Percentiles rank a stretch among this genome's conserved stretches.
These are phyloP conservation scores for Echium plantagineum DNA, from an alignment of 257 asterid species.

Conservation along the genomic window DNA sequence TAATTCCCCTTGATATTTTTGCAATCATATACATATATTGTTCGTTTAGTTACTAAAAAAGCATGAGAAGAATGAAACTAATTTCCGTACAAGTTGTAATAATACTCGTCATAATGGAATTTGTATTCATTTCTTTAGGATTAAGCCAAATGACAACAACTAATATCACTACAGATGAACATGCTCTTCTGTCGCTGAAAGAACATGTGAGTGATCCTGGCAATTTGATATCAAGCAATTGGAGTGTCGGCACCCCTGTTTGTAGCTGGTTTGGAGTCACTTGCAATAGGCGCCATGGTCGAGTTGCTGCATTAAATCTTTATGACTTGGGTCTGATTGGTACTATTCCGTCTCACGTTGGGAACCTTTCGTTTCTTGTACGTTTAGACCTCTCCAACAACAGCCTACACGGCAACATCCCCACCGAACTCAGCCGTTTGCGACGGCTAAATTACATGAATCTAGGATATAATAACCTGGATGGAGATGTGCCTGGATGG, in stretches of 20 bases:
- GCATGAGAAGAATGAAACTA: too few species aligned
- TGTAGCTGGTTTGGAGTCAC: conserved; percentile 28
- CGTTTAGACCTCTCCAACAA: conserved; percentile 21
- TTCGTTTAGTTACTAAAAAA: too few species aligned
- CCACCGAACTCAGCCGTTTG: conserved; percentile 14
- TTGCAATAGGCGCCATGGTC: conserved; percentile 21
- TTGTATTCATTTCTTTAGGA: too few species aligned
- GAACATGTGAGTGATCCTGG: conserved; percentile 6
- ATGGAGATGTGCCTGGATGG: conserved; percentile 18
- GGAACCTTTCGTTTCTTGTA: conserved; percentile 26
- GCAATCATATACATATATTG: too few species aligned
- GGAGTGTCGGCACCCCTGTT: conserved; percentile 13
- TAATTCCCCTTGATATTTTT: too few species aligned
- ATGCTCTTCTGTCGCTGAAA: conserved; percentile 18
- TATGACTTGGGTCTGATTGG: conserved; percentile 20
- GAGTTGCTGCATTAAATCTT: conserved; percentile 17
- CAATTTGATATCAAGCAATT: conserved; percentile 13
- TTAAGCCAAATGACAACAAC: not conserved
- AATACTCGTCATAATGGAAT: too few species aligned
- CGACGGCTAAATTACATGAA: conserved; percentile 11
- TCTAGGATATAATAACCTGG: conserved; percentile 14
- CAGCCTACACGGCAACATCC: conserved; percentile 18
- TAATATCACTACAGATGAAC: conserved; percentile 22
- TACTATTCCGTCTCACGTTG: conserved; percentile 21
- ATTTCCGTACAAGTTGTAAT: too few species aligned